Evolutionary conservation across 2,329 filamentous ascomycete genomes (phyloP).

Genomic region (Lecanicillium sp.): DNA sequence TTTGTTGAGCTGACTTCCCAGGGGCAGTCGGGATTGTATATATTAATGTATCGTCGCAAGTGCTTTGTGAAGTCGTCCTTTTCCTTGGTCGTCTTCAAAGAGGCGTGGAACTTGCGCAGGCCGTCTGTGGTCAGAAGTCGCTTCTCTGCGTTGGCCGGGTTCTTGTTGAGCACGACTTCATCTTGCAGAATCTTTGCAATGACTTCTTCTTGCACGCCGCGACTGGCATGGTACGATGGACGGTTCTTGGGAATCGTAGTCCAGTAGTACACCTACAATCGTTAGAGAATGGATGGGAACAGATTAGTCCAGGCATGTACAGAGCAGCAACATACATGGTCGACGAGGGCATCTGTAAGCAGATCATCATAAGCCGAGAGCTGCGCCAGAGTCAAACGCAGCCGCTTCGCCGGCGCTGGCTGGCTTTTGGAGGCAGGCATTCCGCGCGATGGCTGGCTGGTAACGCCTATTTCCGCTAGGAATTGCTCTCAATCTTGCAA

Average conservation of each 20-base stretch:
- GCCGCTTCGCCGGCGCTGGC: slow-evolving; percentile 43
- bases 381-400: slow-evolving; percentile 76
- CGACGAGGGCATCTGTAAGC: slow-evolving; percentile 87
- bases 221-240: slow-evolving; percentile 74
- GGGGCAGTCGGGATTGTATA: slow-evolving; percentile 88
- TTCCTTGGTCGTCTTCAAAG: slow-evolving; percentile 66
- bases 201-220: slow-evolving; percentile 63
- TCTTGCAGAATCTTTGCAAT: slow-evolving; percentile 53
- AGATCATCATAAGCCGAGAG: slow-evolving; percentile 92
- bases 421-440: slow-evolving; percentile 28
- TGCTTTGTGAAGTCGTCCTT: slow-evolving; percentile 82
- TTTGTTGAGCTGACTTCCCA: slow-evolving; percentile 91
- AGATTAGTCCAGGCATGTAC: too few species aligned
- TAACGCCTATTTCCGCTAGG: too few species aligned
- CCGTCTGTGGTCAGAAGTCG: slow-evolving; percentile 66
- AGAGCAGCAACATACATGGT: slow-evolving; percentile 69
- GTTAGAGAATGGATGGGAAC: not conserved
- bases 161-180: slow-evolving; percentile 66
- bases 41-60: slow-evolving; percentile 81
- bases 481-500: too few species aligned
- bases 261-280: slow-evolving; percentile 81
- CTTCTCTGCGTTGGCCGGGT: slow-evolving; percentile 62
- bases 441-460: slow-evolving; percentile 6
- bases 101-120: slow-evolving; percentile 61
- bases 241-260: slow-evolving; percentile 92